phyloP scores from a whole-genome alignment of 78 protist species.

The Isochrysis galbana region DNA sequence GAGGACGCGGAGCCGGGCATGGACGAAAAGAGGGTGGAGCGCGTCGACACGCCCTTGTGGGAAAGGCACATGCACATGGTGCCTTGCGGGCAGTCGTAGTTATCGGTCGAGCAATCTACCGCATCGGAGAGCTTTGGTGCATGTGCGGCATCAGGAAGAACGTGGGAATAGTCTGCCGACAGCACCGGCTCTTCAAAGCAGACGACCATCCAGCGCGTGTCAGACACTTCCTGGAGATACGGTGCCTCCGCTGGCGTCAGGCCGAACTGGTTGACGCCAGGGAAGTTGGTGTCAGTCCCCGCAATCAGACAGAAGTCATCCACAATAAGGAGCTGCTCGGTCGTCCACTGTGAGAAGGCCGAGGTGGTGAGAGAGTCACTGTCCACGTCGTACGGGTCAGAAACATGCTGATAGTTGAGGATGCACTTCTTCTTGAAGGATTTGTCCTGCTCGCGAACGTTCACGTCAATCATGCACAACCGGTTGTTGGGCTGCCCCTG shows the following conservation, averaged over 20 bases:
- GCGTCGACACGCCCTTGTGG: neutral
- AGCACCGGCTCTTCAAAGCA: neutral
- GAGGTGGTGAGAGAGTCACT: neutral
- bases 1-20: neutral
- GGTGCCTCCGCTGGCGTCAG: neutral
- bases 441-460: neutral
- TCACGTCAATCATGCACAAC: neutral
- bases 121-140: neutral
- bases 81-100: neutral
- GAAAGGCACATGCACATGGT: neutral
- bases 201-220: slow-evolving; percentile 2
- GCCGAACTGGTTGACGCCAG: neutral
- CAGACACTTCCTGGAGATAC: neutral
- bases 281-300: neutral
- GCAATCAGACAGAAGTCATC: neutral
- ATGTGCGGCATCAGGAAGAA: neutral
- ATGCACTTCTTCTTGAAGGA: neutral
- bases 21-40: neutral
- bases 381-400: neutral
- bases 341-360: slow-evolving; percentile 3
- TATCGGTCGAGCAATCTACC: neutral
- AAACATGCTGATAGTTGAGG: neutral
- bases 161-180: neutral
- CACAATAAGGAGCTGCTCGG: neutral
- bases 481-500: slow-evolving; percentile 6